Base-by-base conservation (phyloP, 2,329 filamentous ascomycete genomes). In the Trichophyton simii region DNA sequence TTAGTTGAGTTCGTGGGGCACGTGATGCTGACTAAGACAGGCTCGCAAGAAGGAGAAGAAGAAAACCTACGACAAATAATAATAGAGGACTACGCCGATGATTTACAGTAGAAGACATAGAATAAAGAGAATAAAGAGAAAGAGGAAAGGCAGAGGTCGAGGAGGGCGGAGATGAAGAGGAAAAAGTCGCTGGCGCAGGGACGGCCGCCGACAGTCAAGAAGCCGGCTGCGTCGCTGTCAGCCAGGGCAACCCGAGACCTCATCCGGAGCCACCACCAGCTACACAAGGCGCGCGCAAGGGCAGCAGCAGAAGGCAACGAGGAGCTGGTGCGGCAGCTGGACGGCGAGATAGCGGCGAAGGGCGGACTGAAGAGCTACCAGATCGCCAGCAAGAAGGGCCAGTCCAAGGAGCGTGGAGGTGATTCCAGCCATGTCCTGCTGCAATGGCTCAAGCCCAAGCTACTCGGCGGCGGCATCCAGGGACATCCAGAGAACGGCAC, bases 281-380 rank as follows among this genome's bases (percentile, higher is more conserved):
- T 86, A 52, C 77, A 83, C 52, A 86, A 86, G 70, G 72, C 78
- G 20, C 78, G 80, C 31, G 77, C 78, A 8, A 75, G 76, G 64
- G 84, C 83, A 6, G 59, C 78, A 28, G 72, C 77, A 59, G 79
- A 79, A 1, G 67, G 77, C 8, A 74, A 79, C 63, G 69, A 73
- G 31, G 68, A 68, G 18, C 68, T 73, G 34, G 77, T 78, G 22
- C 67, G 70, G 36, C 69, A 73, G 15, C 70, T 86, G 13, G 72
- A 79, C 61, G 68, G 70, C 18, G 73, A 81, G 60, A 82, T 86
- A 61, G 73, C 79, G 22, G 73, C 75, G n/a, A 77, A 80, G 58
- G 84, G 84, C 6, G 84, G 84, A 0, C 71, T 87, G 59, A 74
- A 81, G 65, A 76, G 74, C 25, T 87, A 87, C 65, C 84, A 87